Conservation (phyloP, 2,329 filamentous ascomycete genomes). For the Neonectria punicea region DNA sequence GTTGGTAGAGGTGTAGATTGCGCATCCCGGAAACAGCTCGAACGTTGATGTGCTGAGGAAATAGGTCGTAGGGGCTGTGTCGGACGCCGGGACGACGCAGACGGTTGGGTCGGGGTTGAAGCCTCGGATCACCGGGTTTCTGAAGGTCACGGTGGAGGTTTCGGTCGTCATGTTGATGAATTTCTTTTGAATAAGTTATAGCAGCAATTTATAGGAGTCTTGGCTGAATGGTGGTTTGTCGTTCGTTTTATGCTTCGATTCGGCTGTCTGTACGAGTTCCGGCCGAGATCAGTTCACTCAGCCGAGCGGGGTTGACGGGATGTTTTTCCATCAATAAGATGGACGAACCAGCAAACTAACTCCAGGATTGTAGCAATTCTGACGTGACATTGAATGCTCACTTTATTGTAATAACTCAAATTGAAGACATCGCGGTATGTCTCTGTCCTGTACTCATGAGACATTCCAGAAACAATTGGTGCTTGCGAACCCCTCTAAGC, state of each 20-base stretch:
- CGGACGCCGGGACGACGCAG: constrained; percentile 49
- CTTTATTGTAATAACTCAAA: too few relatives aligned
- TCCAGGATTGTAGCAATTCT: background rate
- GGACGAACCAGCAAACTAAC: background rate
- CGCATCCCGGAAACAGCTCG: constrained; percentile 70
- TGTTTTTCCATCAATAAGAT: constrained; percentile 7
- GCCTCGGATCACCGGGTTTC: constrained; percentile 66
- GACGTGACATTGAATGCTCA: background rate
- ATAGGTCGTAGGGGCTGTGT: constrained; percentile 50
- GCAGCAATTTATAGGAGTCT: background rate
- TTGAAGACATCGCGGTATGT: background rate
- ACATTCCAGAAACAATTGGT: background rate
- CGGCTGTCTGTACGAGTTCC: background rate
- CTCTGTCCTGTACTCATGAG: background rate
- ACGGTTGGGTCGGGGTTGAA: constrained; percentile 71
- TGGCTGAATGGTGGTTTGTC: background rate
- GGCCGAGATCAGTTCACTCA: background rate
- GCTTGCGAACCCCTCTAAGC: too few relatives aligned
- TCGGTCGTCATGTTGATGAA: constrained; percentile 15
- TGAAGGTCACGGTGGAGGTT: constrained; percentile 35
- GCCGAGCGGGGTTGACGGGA: background rate
- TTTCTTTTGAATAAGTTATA: background rate
- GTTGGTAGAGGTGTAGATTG: constrained; percentile 67
- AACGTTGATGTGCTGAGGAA: constrained; percentile 72
- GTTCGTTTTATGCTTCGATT: background rate